phyloP scores from a whole-genome alignment of 306 rosid species.

The Vigna reflexopilosa region DNA sequence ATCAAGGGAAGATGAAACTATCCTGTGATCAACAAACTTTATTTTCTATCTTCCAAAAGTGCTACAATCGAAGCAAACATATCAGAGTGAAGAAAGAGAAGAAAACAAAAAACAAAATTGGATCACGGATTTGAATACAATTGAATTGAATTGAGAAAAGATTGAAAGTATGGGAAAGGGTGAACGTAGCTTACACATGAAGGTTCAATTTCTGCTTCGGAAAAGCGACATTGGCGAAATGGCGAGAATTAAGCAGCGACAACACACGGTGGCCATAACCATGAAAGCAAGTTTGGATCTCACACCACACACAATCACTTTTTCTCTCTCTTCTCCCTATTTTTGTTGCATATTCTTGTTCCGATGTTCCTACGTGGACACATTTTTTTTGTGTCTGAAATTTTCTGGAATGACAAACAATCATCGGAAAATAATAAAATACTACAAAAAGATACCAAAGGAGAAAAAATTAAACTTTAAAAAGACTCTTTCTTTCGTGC shows the following conservation, averaged over 20 bases:
- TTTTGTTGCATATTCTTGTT: slow-evolving; percentile 36
- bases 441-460: slow-evolving; percentile 7
- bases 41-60: slow-evolving; percentile 26
- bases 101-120: not conserved
- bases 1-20: not conserved
- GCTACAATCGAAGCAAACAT: slow-evolving; percentile 22
- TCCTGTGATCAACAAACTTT: slow-evolving; percentile 42
- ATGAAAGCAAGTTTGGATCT: slow-evolving; percentile 47
- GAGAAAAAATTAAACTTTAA: not conserved
- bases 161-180: slow-evolving; percentile 10
- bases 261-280: slow-evolving; percentile 40
- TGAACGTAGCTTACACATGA: slow-evolving; percentile 52
- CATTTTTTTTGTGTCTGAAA: slow-evolving; percentile 33
- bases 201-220: slow-evolving; percentile 56
- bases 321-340: slow-evolving; percentile 34
- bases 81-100: slow-evolving; percentile 34
- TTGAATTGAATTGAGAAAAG: slow-evolving; percentile 42
- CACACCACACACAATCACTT: not conserved
- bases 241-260: slow-evolving; percentile 65
- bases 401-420: slow-evolving; percentile 46
- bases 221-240: slow-evolving; percentile 67
- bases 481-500: slow-evolving; percentile 40
- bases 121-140: slow-evolving; percentile 40
- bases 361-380: slow-evolving; percentile 47
- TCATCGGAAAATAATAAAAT: slow-evolving; percentile 26